These are phyloP conservation scores for Scheffersomyces lignicola DNA, from an alignment of 1,139 yeast species.

Conservation along the genomic window DNA sequence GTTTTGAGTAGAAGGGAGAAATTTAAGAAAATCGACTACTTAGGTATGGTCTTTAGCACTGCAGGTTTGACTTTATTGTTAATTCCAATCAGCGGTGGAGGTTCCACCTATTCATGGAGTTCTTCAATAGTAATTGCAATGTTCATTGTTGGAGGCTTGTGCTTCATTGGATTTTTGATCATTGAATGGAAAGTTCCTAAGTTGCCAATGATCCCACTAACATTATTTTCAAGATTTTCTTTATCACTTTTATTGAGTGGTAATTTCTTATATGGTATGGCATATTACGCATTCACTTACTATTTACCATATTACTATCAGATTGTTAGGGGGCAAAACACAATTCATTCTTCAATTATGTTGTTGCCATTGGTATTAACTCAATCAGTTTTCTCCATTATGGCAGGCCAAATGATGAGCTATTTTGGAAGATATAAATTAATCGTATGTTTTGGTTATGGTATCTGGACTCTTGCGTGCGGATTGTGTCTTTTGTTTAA, in stretches of 20 bases:
- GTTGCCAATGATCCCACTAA: slow-evolving; percentile 55
- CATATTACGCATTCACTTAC: slow-evolving; percentile 45
- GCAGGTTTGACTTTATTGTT: slow-evolving; percentile 44
- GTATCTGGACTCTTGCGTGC: slow-evolving; percentile 41
- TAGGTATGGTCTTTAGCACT: slow-evolving; percentile 48
- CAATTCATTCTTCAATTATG: slow-evolving; percentile 35
- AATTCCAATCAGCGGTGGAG: slow-evolving; percentile 56
- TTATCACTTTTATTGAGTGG: slow-evolving; percentile 39
- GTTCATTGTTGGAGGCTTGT: slow-evolving; percentile 44
- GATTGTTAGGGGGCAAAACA: slow-evolving; percentile 38
- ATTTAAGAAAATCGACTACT: slow-evolving; percentile 45
- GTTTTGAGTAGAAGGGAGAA: slow-evolving; percentile 29
- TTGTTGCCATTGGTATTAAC: slow-evolving; percentile 39
- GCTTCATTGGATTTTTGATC: slow-evolving; percentile 35
- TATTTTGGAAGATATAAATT: slow-evolving; percentile 39
- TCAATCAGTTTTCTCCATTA: slow-evolving; percentile 32
- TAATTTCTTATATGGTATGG: slow-evolving; percentile 49
- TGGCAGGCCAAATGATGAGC: slow-evolving; percentile 44
- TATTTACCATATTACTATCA: slow-evolving; percentile 51
- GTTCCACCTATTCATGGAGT: slow-evolving; percentile 51
- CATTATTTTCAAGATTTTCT: slow-evolving; percentile 36
- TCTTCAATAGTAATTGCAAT: slow-evolving; percentile 46
- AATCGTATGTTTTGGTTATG: slow-evolving; percentile 42
- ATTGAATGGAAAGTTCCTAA: slow-evolving; percentile 47
- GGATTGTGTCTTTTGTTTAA: slow-evolving; percentile 37